Evolutionary conservation across 495 filamentous ascomycete genomes (phyloP).

Genomic region (Darksidea phi): DNA sequence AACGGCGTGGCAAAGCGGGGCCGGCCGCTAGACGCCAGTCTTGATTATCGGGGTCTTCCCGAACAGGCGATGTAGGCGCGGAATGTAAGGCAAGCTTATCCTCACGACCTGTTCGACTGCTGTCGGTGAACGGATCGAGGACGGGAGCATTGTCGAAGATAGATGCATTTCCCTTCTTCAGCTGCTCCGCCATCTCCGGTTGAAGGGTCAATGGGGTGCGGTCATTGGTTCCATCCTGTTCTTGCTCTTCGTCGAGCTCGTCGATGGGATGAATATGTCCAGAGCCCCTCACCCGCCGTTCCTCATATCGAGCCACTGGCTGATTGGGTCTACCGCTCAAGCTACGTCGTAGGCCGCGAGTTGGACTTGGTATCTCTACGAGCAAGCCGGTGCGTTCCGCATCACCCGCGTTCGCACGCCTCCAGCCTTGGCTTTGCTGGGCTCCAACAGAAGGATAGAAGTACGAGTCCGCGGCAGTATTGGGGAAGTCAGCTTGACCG

Average conservation of each 20-base stretch:
- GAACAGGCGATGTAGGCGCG: constrained; percentile 25
- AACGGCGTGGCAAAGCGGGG: constrained; percentile 7
- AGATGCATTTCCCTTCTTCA: constrained; percentile 1
- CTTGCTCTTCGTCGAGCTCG: constrained; percentile 64
- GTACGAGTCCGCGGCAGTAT: constrained; percentile 15
- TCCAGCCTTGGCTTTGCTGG: constrained; percentile 27
- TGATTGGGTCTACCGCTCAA: constrained; percentile 47
- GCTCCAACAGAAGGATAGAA: constrained; percentile 4
- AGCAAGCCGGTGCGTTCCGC: constrained; percentile 59
- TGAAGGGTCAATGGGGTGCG: constrained; percentile 6
- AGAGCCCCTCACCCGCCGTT: constrained; percentile 49
- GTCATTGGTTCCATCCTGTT: constrained; percentile 6
- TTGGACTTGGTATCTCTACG: constrained; percentile 56
- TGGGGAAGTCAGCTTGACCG: constrained; percentile 19
- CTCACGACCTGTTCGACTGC: neutral
- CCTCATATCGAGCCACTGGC: constrained; percentile 49
- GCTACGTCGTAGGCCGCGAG: constrained; percentile 51
- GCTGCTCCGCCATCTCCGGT: constrained; percentile 25
- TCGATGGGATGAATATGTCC: constrained; percentile 64
- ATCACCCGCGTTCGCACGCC: constrained; percentile 37
- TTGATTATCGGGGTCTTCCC: neutral
- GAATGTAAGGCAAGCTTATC: neutral
- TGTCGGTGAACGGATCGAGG: constrained; percentile 29
- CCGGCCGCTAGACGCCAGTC: constrained; percentile 14
- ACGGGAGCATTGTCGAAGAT: constrained; percentile 28